Base-by-base conservation (phyloP, 2,329 filamentous ascomycete genomes). In the Penicillium crustosum region DNA sequence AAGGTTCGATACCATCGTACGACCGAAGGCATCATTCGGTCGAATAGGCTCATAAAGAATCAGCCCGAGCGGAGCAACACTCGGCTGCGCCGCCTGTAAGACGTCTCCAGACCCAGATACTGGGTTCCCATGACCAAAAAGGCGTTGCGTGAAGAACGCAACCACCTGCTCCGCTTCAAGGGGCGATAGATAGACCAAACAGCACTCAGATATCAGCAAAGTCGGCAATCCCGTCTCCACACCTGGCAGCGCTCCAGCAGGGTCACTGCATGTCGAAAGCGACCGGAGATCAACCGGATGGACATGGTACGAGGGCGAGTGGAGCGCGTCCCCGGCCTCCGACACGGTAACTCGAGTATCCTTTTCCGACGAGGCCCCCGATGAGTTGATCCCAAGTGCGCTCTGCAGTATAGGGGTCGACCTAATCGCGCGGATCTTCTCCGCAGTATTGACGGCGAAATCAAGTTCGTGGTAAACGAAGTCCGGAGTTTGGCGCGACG, bases 391-490 rank as follows among this genome's bases (percentile, higher is more conserved):
- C 8, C 70, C 69, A 4, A 78, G 50, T 7, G 66, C 62, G 25
- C 68, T 70, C 53, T 69, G 71, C 12, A 75, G 64, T 29, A 64
- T 58, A 15, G 70, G 69, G 4, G 69, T 68, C 19, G 70, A 68
- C 35, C 68, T 70, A 53, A 78, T 78, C 4, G 70, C 66, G 52
- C 66, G 69, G 44, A 89, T 81, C 75, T 93, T 96, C 42, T 82
- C 81, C 3, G 78, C 71, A n/a, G 86, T 87, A 54, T 93, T 92
- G 23, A 83, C 75, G 0, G 89, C 82, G 68, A 97, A 97, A 74
- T 99, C 94, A 56, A 99, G 80, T 74, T 99, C 94, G 73, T 97
- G 93, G 73, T 97, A 99, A 57, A 89, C 73, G 19, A 96, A 58
- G 29, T 77, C 68, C 0, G 75, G 73, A 53, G 78, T 72, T 17